Percentiles rank a stretch among this genome's conserved stretches.
phyloP scores from a whole-genome alignment of 441 rosid species.

The Geranium incanum region DNA sequence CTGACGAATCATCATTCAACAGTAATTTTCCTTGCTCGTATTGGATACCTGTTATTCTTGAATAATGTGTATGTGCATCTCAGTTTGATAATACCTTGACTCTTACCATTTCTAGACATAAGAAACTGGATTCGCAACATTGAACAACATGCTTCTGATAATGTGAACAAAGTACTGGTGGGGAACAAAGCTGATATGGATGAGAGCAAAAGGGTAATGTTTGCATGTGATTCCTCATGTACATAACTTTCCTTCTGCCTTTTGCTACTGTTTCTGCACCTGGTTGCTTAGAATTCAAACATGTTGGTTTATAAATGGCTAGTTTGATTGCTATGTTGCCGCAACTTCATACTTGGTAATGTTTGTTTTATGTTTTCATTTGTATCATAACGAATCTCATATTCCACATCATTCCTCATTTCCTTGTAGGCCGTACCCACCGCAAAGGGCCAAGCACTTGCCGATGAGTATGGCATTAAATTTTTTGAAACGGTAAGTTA shows the following conservation, averaged over 20 bases:
- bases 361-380: too few relatives aligned
- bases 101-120: conserved; percentile 37
- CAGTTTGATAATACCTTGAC: conserved; percentile 12
- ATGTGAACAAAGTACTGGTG: conserved; percentile 58
- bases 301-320: neutral
- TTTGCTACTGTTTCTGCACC: conserved; percentile 9
- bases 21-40: conserved; percentile 24
- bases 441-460: conserved; percentile 29
- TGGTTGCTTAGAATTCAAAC: conserved; percentile 11
- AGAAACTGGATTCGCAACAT: conserved; percentile 76
- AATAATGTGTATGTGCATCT: neutral
- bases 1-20: conserved; percentile 49
- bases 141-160: conserved; percentile 70
- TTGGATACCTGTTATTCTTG: neutral
- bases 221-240: neutral
- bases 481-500: conserved; percentile 45
- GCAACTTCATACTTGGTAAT: neutral
- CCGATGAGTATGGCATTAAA: conserved; percentile 49
- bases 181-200: conserved; percentile 83
- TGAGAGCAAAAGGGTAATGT: conserved; percentile 65
- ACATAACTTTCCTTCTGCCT: neutral
- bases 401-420: neutral
- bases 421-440: conserved; percentile 29
- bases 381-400: neutral
- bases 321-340: neutral